Percentiles rank a stretch among this genome's conserved stretches.
These are phyloP conservation scores for Inonotus obliquus DNA, from an alignment of 1,284 basidiomycete species.

Conservation along the genomic window DNA sequence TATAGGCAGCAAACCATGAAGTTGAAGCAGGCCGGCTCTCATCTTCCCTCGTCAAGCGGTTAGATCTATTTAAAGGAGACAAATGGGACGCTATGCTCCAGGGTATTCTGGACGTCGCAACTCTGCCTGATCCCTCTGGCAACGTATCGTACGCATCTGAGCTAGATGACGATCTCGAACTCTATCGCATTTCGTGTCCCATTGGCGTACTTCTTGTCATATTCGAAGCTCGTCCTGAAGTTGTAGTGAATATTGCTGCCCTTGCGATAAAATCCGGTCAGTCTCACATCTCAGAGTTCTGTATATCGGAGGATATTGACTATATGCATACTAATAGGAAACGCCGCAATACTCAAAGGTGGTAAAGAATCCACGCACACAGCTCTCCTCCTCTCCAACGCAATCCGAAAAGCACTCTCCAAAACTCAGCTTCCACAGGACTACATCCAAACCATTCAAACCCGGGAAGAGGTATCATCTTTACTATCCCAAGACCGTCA, in stretches of 20 bases:
- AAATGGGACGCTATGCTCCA: conserved; percentile 96
- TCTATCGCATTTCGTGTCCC: conserved; percentile 94
- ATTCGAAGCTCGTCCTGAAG: conserved; percentile 97
- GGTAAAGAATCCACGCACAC: conserved; percentile 90
- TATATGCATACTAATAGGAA: conserved; percentile 53
- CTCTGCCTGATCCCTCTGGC: conserved; percentile 84
- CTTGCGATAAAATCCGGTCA: conserved; percentile 94
- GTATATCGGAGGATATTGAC: conserved; percentile 3
- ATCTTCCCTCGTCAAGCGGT: conserved; percentile 73
- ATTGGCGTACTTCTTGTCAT: conserved; percentile 97
- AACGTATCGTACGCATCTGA: conserved; percentile 84
- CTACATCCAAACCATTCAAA: conserved; percentile 91
- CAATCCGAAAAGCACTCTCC: conserved; percentile 78
- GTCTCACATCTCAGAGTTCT: conserved; percentile 22
- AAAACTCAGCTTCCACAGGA: conserved; percentile 70
- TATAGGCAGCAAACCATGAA: conserved; percentile 69
- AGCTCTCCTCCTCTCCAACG: conserved; percentile 65
- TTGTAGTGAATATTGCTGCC: conserved; percentile 95
- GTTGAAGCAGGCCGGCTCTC: conserved; percentile 84
- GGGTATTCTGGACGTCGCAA: conserved; percentile 84
- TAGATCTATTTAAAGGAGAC: conserved; percentile 81
- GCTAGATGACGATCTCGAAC: conserved; percentile 81
- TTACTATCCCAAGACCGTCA: conserved; percentile 85
- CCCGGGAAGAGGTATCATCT: conserved; percentile 86
- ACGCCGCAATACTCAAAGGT: conserved; percentile 95